A percentile compares a stretch with the other conserved stretches of the same genome.
Conservation (phyloP, 2,329 filamentous ascomycete genomes). For the Claviceps quebecensis region DNA sequence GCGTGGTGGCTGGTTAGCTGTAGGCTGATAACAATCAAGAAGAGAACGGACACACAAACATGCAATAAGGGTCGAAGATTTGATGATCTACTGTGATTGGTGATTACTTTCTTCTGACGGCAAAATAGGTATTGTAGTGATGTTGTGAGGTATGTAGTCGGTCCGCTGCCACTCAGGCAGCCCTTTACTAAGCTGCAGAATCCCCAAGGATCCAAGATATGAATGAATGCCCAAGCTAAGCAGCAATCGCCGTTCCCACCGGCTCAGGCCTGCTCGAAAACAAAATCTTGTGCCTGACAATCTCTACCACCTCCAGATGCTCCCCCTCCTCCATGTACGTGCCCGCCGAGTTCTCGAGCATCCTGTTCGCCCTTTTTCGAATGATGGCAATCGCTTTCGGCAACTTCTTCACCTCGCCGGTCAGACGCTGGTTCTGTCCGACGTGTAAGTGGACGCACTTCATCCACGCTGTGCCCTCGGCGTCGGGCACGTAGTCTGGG, state of each 20-base stretch:
- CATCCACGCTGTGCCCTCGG: conserved; percentile 60
- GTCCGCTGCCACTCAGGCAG: not conserved
- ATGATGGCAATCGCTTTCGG: conserved; percentile 68
- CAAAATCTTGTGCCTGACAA: conserved; percentile 74
- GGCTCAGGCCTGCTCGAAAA: conserved; percentile 80
- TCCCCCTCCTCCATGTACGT: conserved; percentile 20
- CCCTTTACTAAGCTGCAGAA: not conserved
- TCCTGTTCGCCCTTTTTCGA: conserved; percentile 33
- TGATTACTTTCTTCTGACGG: not conserved
- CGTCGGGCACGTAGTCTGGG: conserved; percentile 48
- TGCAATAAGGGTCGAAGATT: not conserved
- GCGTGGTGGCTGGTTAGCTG: not conserved
- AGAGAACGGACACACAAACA: not conserved
- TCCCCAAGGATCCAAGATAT: not conserved
- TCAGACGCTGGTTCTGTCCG: conserved; percentile 75
- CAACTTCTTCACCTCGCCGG: conserved; percentile 81
- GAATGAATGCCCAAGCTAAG: not conserved
- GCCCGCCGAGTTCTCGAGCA: conserved; percentile 31
- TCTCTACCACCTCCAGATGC: conserved; percentile 70
- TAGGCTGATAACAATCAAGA: not conserved
- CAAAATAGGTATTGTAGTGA: not conserved
- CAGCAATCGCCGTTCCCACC: conserved; percentile 35
- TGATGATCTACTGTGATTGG: not conserved
- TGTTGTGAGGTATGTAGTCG: not conserved
- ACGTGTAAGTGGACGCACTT: conserved; percentile 79